phyloP scores from a whole-genome alignment of 2,329 filamentous ascomycete species.

The Bimuria novae-zelandiae region DNA sequence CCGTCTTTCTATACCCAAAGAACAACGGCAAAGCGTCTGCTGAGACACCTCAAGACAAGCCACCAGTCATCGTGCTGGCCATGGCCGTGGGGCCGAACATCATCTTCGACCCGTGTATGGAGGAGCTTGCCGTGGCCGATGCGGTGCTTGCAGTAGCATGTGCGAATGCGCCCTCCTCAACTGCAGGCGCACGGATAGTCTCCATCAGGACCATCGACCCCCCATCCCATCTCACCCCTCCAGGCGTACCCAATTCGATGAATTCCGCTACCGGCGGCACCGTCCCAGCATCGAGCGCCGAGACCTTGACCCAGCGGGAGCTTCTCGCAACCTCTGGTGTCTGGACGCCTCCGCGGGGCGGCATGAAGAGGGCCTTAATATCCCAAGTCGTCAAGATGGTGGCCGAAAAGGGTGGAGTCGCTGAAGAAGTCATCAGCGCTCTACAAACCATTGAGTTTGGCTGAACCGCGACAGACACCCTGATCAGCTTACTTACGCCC shows the following conservation, averaged over 20 bases:
- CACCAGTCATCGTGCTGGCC: conserved; percentile 88
- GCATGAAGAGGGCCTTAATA: conserved; percentile 75
- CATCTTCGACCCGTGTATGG: conserved; percentile 88
- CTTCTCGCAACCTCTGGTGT: conserved; percentile 68
- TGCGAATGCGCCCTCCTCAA: conserved; percentile 44
- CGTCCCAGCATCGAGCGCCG: conserved; percentile 43
- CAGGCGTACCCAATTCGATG: conserved; percentile 54
- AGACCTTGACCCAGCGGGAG: conserved; percentile 55
- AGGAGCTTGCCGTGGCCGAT: conserved; percentile 93
- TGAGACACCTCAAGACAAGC: conserved; percentile 54
- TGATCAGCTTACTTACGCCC: background rate
- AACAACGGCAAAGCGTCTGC: conserved; percentile 28
- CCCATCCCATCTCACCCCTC: conserved; percentile 54
- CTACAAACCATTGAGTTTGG: conserved; percentile 71
- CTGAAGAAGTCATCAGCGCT: conserved; percentile 82
- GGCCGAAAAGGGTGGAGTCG: conserved; percentile 76
- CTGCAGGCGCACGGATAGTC: conserved; percentile 43
- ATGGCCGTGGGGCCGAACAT: conserved; percentile 85
- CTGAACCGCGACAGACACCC: conserved; percentile 22
- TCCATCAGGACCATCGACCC: conserved; percentile 56
- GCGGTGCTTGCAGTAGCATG: conserved; percentile 85
- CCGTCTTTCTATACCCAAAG: conserved; percentile 74
- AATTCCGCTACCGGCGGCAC: conserved; percentile 51
- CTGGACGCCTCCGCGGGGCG: conserved; percentile 84
- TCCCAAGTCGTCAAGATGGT: conserved; percentile 77